Evolutionary conservation across 2,329 filamentous ascomycete genomes (phyloP), one percentile per base, ranked within the genome.

Genomic region (Colletotrichum camelliae): DNA sequence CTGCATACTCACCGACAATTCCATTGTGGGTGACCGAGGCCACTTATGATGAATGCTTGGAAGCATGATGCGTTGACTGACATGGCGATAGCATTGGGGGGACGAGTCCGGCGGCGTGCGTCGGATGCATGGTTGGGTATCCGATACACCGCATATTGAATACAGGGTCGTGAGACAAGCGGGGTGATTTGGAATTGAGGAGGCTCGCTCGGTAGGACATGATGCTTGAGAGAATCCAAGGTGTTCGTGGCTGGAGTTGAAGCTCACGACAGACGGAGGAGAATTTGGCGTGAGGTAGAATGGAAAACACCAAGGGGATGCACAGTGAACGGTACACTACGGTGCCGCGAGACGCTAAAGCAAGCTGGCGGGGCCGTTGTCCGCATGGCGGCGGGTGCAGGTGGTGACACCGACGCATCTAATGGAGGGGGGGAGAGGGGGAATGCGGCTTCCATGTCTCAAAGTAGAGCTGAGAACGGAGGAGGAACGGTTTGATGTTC

Each of bases 1-100:
- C 4, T 62, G 33, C 29, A 10, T 67, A 33, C 69, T 75, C 72
- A 75, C 72, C 72, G 72, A 75, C 69, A 67, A 24, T 68, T 71
- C 18, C 67, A 37, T 8, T 16, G 52, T 31, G 21, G 31, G 31
- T 3, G 10, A 37, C 18, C 21, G 21, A 61, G 52, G 29, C 2
- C 35, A 4, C 13, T 55, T 12, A 29, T 12, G 21, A 65, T 58
- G 43, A n/a, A 70, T 13, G 7, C 48, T 21, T 16, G 21, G 12
- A 66, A 18, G 37, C 21, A 43, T 43, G 33, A n/a, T 61, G 65
- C 69, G 24, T 33, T 9, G 57, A 33, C 24, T 5, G 24, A 31
- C 65, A 58, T 67, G n/a, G 65, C 10, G 29, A 16, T 18, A 16
- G 15, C 3, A 24, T 66, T 10, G 52, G 52, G n/a, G 52, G 43